Evolutionary conservation across 371 early-diverging fungal genomes (phyloP).

Genomic region (Fennellomyces sp.): DNA sequence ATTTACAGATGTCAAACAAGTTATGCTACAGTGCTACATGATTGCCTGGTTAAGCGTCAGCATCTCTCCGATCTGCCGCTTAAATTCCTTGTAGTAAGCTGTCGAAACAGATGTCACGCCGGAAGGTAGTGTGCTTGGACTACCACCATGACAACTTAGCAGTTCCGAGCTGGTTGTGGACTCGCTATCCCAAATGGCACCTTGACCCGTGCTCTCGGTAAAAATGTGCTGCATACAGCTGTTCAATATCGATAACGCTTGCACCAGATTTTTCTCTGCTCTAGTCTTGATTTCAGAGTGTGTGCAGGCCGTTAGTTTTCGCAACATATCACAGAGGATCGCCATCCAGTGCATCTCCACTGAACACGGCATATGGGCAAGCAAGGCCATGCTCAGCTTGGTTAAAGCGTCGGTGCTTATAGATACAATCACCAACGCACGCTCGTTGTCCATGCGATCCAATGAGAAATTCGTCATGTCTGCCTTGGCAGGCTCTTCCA

Average conservation of each 20-base stretch:
- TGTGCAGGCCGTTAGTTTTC: background rate
- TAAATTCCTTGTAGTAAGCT: background rate
- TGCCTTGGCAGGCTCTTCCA: conserved; percentile 26
- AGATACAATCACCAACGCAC: conserved; percentile 40
- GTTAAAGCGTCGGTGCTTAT: conserved; percentile 40
- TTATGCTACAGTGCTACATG: background rate
- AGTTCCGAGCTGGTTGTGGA: too few relatives aligned
- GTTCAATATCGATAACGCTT: background rate
- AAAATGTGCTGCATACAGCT: background rate
- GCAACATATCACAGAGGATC: conserved; percentile 24
- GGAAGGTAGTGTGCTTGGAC: background rate
- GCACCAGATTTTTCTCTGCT: background rate
- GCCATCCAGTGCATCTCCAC: conserved; percentile 43
- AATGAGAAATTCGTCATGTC: conserved; percentile 26
- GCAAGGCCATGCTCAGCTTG: conserved; percentile 29
- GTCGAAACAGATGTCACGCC: background rate
- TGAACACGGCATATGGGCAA: conserved; percentile 28
- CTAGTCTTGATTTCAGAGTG: background rate
- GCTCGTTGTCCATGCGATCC: conserved; percentile 34
- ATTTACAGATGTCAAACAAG: background rate
- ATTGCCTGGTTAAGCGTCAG: background rate
- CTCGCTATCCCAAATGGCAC: too few relatives aligned
- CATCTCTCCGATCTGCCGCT: background rate
- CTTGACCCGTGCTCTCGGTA: background rate
- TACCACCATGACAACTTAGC: too few relatives aligned